A percentile compares a stretch with the other conserved stretches of the same genome.
These are phyloP conservation scores for Debaryomycetaceae sp. DNA, from an alignment of 1,139 yeast genomes.

Conservation along the genomic window DNA sequence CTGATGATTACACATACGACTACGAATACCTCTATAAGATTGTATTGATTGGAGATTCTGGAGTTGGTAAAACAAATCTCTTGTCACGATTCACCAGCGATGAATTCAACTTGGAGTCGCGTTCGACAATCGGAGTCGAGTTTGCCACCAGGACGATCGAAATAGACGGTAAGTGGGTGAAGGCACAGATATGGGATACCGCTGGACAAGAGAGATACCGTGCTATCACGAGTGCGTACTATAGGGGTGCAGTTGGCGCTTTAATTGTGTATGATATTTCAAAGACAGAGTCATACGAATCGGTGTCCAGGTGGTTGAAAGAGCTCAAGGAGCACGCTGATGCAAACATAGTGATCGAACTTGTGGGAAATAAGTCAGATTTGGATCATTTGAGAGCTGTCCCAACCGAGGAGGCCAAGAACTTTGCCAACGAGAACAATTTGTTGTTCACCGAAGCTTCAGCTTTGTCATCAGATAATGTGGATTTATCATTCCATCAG, in stretches of 20 bases:
- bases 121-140: constrained; percentile 96
- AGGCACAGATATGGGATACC: constrained; percentile 99
- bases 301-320: constrained; percentile 91
- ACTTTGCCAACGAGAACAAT: constrained; percentile 91
- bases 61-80: constrained; percentile 94
- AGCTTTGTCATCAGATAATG: constrained; percentile 92
- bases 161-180: constrained; percentile 91
- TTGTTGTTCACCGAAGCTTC: constrained; percentile 95
- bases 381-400: constrained; percentile 94
- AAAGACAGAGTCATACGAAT: constrained; percentile 88
- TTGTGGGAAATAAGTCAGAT: constrained; percentile 87
- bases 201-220: constrained; percentile 99
- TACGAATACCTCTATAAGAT: constrained; percentile 94
- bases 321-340: constrained; percentile 97
- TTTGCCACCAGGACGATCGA: constrained; percentile 95
- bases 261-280: constrained; percentile 93
- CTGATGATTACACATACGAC: constrained; percentile 83
- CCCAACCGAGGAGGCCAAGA: constrained; percentile 96
- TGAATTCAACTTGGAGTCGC: constrained; percentile 90
- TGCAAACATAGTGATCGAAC: constrained; percentile 91
- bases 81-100: constrained; percentile 91
- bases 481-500: constrained; percentile 90
- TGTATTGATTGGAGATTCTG: constrained; percentile 95
- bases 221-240: constrained; percentile 96
- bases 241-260: constrained; percentile 98